Evolutionary conservation across 305 asterid genomes (phyloP).

Genomic region (Fraxinus albicans): DNA sequence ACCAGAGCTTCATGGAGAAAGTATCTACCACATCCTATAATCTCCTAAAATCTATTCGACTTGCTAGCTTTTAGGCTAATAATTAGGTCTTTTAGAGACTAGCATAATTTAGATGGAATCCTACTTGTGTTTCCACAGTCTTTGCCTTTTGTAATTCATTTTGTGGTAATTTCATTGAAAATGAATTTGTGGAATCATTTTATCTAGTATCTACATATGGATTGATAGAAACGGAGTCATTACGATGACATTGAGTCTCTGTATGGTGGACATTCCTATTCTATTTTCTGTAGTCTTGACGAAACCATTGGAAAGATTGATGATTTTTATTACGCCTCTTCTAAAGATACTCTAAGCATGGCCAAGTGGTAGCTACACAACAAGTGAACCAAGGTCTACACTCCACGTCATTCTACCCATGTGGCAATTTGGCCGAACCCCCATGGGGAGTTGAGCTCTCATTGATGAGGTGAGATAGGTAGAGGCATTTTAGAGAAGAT

Average conservation of each 20-base stretch:
- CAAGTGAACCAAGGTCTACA: too few species aligned
- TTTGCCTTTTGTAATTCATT: background rate
- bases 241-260: slow-evolving; percentile 68
- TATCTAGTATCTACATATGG: slow-evolving; percentile 48
- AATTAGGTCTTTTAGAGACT: background rate
- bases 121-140: background rate
- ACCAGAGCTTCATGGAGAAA: too few species aligned
- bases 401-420: too few species aligned
- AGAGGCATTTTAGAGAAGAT: too few species aligned
- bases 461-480: too few species aligned
- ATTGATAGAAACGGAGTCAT: slow-evolving; percentile 60
- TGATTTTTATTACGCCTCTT: slow-evolving; percentile 33
- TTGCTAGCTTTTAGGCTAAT: background rate
- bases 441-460: too few species aligned
- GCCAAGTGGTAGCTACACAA: too few species aligned
- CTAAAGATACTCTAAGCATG: too few species aligned
- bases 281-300: slow-evolving; percentile 74
- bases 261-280: slow-evolving; percentile 68
- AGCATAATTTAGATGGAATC: background rate
- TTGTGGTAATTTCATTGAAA: background rate
- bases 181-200: background rate
- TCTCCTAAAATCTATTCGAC: too few species aligned
- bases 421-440: too few species aligned
- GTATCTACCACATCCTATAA: too few species aligned
- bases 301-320: slow-evolving; percentile 73